These are phyloP conservation scores for Tetrastigma voinierianum DNA, from an alignment of 164 flowering plant species.

Conservation along the genomic window DNA sequence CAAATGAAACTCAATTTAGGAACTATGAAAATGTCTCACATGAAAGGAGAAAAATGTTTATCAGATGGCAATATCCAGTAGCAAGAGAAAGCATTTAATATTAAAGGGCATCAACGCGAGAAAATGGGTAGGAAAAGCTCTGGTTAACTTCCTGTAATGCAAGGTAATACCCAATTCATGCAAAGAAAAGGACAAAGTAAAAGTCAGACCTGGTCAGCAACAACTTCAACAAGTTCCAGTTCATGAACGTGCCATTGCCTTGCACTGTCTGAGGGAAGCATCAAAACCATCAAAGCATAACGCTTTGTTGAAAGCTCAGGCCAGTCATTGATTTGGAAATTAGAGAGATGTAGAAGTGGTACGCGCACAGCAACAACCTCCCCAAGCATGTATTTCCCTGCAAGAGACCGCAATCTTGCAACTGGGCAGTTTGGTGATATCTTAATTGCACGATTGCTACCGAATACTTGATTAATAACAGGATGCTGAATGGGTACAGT, in stretches of 20 bases:
- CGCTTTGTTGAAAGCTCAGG: constrained; percentile 75
- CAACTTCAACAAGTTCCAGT: constrained; percentile 89
- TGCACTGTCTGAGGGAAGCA: constrained; percentile 87
- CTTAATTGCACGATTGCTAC: constrained; percentile 61
- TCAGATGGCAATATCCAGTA: too few species aligned
- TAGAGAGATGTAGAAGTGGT: constrained; percentile 75
- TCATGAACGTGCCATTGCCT: constrained; percentile 89
- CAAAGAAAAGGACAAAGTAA: background rate
- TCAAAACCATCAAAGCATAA: constrained; percentile 86
- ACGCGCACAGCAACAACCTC: constrained; percentile 91
- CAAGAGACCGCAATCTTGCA: constrained; percentile 57
- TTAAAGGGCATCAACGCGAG: background rate
- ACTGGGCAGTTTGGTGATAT: constrained; percentile 72
- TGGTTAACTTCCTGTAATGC: too few species aligned
- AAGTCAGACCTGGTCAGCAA: constrained; percentile 75
- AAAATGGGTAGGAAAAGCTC: background rate
- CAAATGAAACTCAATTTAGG: too few species aligned
- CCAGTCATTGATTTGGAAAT: constrained; percentile 78
- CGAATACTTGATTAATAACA: constrained; percentile 67
- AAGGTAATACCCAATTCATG: background rate
- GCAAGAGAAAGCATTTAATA: background rate
- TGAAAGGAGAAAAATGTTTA: too few species aligned
- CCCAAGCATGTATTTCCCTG: constrained; percentile 66
- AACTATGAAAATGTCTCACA: too few species aligned
- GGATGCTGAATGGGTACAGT: constrained; percentile 82